A percentile compares a stretch with the other conserved stretches of the same genome.
Evolutionary conservation across 2,329 filamentous ascomycete species (phyloP).

Genomic region (Moelleriella libera): DNA sequence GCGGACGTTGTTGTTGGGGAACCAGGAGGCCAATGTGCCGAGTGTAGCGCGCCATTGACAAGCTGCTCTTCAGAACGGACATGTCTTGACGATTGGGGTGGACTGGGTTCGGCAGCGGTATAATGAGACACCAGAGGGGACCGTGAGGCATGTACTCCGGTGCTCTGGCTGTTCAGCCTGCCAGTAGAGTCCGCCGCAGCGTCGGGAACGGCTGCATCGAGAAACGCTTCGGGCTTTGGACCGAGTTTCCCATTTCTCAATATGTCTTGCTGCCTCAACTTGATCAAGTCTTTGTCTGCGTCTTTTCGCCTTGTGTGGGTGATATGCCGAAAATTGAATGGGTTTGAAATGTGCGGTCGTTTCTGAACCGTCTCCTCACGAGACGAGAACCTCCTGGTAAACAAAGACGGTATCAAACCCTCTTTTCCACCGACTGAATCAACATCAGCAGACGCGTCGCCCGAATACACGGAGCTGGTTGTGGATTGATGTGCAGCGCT

Average conservation of each 20-base stretch:
- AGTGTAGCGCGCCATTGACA: constrained; percentile 31
- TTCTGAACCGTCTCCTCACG: constrained; percentile 20
- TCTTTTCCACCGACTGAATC: constrained; percentile 21
- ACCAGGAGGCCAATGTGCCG: constrained; percentile 26
- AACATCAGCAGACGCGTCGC: constrained; percentile 24
- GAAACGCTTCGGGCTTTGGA: no score
- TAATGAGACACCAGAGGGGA: constrained; percentile 8
- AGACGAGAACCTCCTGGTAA: constrained; percentile 31
- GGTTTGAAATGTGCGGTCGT: constrained; percentile 42
- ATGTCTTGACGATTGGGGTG: constrained; percentile 25
- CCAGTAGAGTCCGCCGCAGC: constrained; percentile 21
- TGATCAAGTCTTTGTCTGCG: constrained; percentile 18
- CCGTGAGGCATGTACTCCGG: constrained; percentile 1
- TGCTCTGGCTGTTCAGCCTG: neutral
- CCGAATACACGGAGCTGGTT: constrained; percentile 32
- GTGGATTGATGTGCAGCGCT: constrained; percentile 33
- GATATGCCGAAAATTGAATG: constrained; percentile 55
- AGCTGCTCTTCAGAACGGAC: constrained; percentile 36
- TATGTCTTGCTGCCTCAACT: neutral
- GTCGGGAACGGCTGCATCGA: no score
- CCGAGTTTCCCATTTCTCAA: neutral
- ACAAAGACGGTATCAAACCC: constrained; percentile 33
- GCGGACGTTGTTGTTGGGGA: constrained; percentile 30
- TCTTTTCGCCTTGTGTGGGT: constrained; percentile 41
- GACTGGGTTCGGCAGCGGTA: constrained; percentile 9